Percentiles rank a stretch among this genome's conserved stretches.
Conservation (phyloP, 2,329 filamentous ascomycete genomes). For the Didymella lethalis region DNA sequence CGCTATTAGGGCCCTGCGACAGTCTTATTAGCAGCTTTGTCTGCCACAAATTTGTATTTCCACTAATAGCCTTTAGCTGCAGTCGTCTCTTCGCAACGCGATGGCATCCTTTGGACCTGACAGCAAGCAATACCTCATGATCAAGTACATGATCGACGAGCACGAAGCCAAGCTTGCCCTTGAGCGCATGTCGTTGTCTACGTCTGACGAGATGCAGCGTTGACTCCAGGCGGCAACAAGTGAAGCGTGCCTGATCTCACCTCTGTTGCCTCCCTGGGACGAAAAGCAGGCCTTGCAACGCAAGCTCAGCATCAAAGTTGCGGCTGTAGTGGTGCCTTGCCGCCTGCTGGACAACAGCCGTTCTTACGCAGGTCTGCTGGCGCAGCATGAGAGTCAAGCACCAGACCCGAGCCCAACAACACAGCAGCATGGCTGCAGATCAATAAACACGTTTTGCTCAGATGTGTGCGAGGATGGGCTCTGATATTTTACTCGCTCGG, state of each 20-base stretch:
- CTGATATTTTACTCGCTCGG: background rate
- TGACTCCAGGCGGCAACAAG: background rate
- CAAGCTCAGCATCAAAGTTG: background rate
- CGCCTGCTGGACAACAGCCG: background rate
- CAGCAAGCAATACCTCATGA: constrained; percentile 42
- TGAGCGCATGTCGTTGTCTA: constrained; percentile 10
- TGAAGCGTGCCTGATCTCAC: background rate
- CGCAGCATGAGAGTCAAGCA: background rate
- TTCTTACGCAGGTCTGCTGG: background rate
- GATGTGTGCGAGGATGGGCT: background rate
- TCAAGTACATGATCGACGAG: constrained; percentile 45
- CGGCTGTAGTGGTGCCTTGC: background rate
- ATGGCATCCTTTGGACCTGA: constrained; percentile 43
- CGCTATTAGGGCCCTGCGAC: background rate
- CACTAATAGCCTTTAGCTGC: constrained; percentile 30
- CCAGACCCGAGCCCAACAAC: background rate
- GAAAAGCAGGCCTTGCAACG: background rate
- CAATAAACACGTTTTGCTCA: background rate
- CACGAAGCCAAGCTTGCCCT: constrained; percentile 39
- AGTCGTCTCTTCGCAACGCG: constrained; percentile 48
- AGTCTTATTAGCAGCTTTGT: background rate
- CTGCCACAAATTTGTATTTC: background rate
- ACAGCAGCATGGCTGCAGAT: background rate
- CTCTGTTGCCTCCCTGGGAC: background rate
- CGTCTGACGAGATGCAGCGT: background rate